These are phyloP conservation scores for Calonectria pauciramosa DNA, from an alignment of 2,329 filamentous ascomycete species.

Conservation along the genomic window DNA sequence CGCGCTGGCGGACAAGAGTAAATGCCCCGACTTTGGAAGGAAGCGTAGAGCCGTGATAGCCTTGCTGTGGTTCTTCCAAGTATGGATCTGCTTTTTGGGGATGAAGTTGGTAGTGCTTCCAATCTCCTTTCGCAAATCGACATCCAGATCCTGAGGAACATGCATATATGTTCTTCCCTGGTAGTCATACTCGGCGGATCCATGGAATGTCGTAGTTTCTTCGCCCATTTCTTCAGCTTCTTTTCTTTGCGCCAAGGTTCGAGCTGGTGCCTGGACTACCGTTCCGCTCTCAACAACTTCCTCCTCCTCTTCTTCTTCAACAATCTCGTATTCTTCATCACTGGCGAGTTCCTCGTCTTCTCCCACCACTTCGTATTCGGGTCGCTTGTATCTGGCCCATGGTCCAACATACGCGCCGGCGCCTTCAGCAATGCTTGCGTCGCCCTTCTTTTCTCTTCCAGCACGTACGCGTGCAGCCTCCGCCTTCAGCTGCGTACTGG, in stretches of 20 bases:
- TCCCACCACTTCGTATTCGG: slow-evolving; percentile 80
- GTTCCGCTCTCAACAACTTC: slow-evolving; percentile 76
- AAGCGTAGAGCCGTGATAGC: slow-evolving; percentile 91
- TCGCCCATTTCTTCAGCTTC: slow-evolving; percentile 72
- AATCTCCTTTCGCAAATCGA: slow-evolving; percentile 85
- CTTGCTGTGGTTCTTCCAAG: slow-evolving; percentile 87
- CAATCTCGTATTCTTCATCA: slow-evolving; percentile 83
- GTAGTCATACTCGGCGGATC: slow-evolving; percentile 87
- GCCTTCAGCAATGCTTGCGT: slow-evolving; percentile 86
- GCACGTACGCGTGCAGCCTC: slow-evolving; percentile 76
- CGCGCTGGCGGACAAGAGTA: slow-evolving; percentile 90
- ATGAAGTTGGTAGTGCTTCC: slow-evolving; percentile 90
- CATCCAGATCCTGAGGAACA: slow-evolving; percentile 88
- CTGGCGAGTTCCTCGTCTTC: slow-evolving; percentile 83
- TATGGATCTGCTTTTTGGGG: slow-evolving; percentile 93
- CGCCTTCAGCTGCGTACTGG: slow-evolving; percentile 74
- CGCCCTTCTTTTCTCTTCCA: slow-evolving; percentile 88
- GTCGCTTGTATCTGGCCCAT: slow-evolving; percentile 86
- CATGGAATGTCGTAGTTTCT: slow-evolving; percentile 92
- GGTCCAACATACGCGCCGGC: slow-evolving; percentile 92
- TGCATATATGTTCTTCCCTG: slow-evolving; percentile 98
- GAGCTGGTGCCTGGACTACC: slow-evolving; percentile 68
- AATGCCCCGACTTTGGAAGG: slow-evolving; percentile 88
- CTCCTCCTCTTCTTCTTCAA: slow-evolving; percentile 81
- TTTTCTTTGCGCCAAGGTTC: slow-evolving; percentile 68